Base-by-base conservation (phyloP, 169 alveolate genomes). In the Eimeria sp. region DNA sequence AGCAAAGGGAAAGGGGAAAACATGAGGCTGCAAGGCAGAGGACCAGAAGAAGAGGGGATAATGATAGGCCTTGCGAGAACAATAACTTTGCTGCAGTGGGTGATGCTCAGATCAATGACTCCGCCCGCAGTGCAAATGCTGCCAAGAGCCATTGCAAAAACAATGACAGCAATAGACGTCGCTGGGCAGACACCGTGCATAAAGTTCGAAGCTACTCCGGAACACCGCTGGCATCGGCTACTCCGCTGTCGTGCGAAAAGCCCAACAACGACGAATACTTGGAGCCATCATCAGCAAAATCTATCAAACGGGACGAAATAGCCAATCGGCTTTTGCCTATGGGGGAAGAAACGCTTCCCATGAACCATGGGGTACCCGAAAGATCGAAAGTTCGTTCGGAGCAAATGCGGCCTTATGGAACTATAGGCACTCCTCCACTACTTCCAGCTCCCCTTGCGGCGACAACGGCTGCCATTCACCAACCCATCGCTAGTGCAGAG, bases 201-300 rank as follows among this genome's bases (percentile, higher is more conserved):
- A 72, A 63, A 47, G 94, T 87, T 43, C 83, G 82, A 30, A 45
- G 94, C 83, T 40, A 47, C 34, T 61, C 94, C 25, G 94, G 67
- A 63, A 65, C 94, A 61, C 94, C 82, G 34, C 70, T 45, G 94
- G 47, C 83, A 45, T n/a, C 80, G 20, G 94, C 45, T 14, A n/a
- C 40, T 30, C 63, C 43, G 45, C 40, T 67, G 27, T 14, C 54
- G 20, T 51, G 72, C 27, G 45, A 43, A 45, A 83, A 13, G 11
- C 11, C 6, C 94, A 63, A n/a, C 47, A 67, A 25, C 6, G 6
- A 27, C 43, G 13, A 40, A 14, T 30, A 67, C 65, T 34, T n/a
- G 16, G 49, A 20, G 5, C 3, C 67, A 65, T 27, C 47, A 65
- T n/a, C 94, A n/a, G 72, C 65, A 63, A 49, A 54, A 65, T 47